Percentiles rank a stretch among this genome's conserved stretches.
These are phyloP conservation scores for Neurospora tetraspora DNA, from an alignment of 495 filamentous ascomycete genomes.

Conservation along the genomic window DNA sequence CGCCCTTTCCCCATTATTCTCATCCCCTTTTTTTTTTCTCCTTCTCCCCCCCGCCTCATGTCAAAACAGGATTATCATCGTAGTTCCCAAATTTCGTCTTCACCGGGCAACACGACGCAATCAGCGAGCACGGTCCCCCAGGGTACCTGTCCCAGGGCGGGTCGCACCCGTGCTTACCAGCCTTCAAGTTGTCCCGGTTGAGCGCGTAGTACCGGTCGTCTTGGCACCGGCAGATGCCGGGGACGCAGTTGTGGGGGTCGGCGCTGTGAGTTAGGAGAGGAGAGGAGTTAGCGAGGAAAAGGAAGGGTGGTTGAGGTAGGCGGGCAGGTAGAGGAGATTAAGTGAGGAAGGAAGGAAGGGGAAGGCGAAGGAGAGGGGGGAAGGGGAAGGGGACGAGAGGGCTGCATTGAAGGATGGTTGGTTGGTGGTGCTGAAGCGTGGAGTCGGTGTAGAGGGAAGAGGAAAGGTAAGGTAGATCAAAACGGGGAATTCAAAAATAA, in stretches of 20 bases:
- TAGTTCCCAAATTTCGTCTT: not conserved
- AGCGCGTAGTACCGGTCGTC: not conserved
- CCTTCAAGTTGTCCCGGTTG: not conserved
- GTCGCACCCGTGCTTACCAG: not conserved
- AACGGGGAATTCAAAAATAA: not conserved
- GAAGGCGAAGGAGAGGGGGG: not conserved
- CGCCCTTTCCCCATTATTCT: not conserved
- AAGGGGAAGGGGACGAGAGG: not conserved
- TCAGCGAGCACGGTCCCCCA: not conserved
- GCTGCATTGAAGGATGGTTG: not conserved
- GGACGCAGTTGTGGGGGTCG: not conserved
- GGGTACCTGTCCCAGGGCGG: not conserved
- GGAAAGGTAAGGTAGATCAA: not conserved
- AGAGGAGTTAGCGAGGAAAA: too few species aligned
- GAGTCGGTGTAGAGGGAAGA: not conserved
- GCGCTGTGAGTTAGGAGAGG: not conserved
- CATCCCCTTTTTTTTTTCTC: not conserved
- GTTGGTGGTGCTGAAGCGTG: not conserved
- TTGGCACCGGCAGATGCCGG: not conserved
- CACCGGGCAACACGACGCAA: not conserved
- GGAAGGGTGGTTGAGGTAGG: not conserved
- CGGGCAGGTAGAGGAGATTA: too few species aligned
- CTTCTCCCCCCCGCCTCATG: not conserved
- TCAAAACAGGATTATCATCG: not conserved
- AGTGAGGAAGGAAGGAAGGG: too few species aligned